Evolutionary conservation across 495 filamentous ascomycete genomes (phyloP).

Genomic region (Daldinia bambusicola): DNA sequence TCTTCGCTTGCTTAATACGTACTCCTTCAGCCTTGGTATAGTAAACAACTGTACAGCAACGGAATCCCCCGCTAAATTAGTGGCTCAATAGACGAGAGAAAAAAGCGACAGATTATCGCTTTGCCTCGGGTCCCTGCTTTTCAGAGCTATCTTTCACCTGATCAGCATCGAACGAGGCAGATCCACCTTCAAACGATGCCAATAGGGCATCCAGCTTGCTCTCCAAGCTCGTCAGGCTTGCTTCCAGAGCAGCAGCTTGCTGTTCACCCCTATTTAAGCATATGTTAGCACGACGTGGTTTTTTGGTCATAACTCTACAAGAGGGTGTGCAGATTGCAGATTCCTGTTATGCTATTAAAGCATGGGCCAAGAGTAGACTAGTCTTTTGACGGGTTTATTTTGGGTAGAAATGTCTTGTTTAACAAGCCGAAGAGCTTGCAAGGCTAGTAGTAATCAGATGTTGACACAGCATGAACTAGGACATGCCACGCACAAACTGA

Average conservation of each 20-base stretch:
- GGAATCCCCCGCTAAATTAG: conserved; percentile 11
- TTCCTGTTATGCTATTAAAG: conserved; percentile 8
- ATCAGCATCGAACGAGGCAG: background rate
- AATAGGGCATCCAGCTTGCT: conserved; percentile 65
- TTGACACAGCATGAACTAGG: conserved; percentile 2
- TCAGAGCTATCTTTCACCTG: conserved; percentile 10
- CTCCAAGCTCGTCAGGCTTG: conserved; percentile 62
- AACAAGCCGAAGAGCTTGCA: background rate
- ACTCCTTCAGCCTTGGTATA: conserved; percentile 8
- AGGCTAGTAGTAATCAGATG: conserved; percentile 12
- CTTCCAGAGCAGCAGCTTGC: conserved; percentile 64
- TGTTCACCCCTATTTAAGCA: conserved; percentile 61
- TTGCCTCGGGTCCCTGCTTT: conserved; percentile 26
- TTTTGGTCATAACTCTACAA: conserved; percentile 8
- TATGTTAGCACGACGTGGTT: conserved; percentile 31
- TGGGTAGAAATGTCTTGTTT: background rate
- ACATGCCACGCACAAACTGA: conserved; percentile 15
- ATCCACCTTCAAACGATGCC: conserved; percentile 51
- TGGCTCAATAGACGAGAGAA: conserved; percentile 20
- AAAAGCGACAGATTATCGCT: conserved; percentile 26
- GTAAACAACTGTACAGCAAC: background rate
- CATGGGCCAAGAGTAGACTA: conserved; percentile 14
- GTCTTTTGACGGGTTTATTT: conserved; percentile 3
- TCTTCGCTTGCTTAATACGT: background rate
- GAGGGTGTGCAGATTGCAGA: conserved; percentile 23